Conservation (phyloP, 2,329 filamentous ascomycete genomes). For the Teratosphaeria epicoccoides region DNA sequence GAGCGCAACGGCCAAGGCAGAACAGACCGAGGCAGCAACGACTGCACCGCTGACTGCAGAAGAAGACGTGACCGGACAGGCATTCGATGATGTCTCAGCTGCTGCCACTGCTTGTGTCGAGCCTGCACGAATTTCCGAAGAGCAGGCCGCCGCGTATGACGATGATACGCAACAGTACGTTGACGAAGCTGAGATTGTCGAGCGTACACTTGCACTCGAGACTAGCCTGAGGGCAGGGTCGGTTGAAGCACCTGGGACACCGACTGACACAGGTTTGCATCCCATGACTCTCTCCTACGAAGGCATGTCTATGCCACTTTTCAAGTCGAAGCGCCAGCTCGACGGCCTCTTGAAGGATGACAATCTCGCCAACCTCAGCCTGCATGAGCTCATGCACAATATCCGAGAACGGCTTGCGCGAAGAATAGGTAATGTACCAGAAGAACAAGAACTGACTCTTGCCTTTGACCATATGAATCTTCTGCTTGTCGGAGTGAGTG, state of each 20-base stretch:
- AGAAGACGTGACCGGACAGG: not conserved
- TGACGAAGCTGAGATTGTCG: not conserved
- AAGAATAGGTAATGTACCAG: slow-evolving; percentile 44
- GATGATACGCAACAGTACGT: not conserved
- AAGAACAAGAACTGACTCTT: slow-evolving; percentile 48
- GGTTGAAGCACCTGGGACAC: slow-evolving; percentile 21
- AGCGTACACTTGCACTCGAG: slow-evolving; percentile 2
- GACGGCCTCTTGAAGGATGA: slow-evolving; percentile 48
- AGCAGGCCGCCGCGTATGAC: not conserved
- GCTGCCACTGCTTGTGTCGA: not conserved
- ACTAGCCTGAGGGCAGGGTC: not conserved
- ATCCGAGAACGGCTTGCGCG: slow-evolving; percentile 37
- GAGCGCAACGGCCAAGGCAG: no score
- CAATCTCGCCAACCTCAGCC: slow-evolving; percentile 40
- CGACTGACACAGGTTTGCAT: slow-evolving; percentile 30
- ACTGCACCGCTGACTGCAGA: not conserved
- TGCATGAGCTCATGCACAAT: slow-evolving; percentile 44
- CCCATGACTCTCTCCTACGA: slow-evolving; percentile 47
- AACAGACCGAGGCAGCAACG: not conserved
- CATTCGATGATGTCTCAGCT: not conserved
- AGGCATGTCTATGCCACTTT: slow-evolving; percentile 46
- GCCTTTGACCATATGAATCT: slow-evolving; percentile 46
- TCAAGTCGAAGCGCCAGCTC: slow-evolving; percentile 45
- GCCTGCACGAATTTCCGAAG: not conserved
- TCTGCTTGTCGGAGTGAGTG: slow-evolving; percentile 47